Conservation (phyloP, 805 yeast species). For the Millerozyma miso region DNA sequence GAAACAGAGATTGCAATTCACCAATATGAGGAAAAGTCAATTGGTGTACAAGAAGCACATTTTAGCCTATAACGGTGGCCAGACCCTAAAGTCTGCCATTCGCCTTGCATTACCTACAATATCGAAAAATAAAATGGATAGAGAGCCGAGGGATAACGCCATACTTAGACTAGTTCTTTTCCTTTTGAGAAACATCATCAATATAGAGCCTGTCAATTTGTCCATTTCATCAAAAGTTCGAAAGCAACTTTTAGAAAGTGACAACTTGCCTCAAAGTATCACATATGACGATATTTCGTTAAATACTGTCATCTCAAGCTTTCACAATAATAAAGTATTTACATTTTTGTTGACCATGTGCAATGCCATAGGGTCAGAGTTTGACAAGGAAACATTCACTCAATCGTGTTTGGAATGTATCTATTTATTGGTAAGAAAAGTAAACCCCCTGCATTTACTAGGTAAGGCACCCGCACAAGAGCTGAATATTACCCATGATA, state of each 20-base stretch:
- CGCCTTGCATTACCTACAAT: slow-evolving; percentile 64
- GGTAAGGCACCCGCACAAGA: slow-evolving; percentile 4
- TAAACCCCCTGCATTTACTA: slow-evolving; percentile 37
- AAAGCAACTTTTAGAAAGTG: slow-evolving; percentile 22
- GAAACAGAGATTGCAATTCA: slow-evolving; percentile 53
- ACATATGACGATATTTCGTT: slow-evolving; percentile 64
- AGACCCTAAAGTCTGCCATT: slow-evolving; percentile 62
- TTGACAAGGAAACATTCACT: slow-evolving; percentile 58
- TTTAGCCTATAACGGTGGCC: slow-evolving; percentile 54
- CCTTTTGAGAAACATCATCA: slow-evolving; percentile 72
- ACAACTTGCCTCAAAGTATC: slow-evolving; percentile 55
- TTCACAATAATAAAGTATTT: slow-evolving; percentile 68
- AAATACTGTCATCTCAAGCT: slow-evolving; percentile 52
- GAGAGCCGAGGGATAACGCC: slow-evolving; percentile 69
- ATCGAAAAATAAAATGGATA: slow-evolving; percentile 44
- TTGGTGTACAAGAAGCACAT: slow-evolving; percentile 66
- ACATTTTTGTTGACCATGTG: slow-evolving; percentile 68
- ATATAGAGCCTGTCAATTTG: slow-evolving; percentile 66
- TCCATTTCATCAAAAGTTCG: slow-evolving; percentile 44
- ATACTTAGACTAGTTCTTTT: slow-evolving; percentile 67
- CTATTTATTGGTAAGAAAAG: slow-evolving; percentile 56
- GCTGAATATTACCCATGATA: slow-evolving; percentile 11
- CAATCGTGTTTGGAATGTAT: slow-evolving; percentile 65
- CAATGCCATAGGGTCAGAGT: slow-evolving; percentile 59
- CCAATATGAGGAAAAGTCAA: slow-evolving; percentile 64